Percentiles rank a stretch among this genome's conserved stretches.
Conservation (phyloP, 345 rosid genomes). For the Erucastrum elatum region DNA sequence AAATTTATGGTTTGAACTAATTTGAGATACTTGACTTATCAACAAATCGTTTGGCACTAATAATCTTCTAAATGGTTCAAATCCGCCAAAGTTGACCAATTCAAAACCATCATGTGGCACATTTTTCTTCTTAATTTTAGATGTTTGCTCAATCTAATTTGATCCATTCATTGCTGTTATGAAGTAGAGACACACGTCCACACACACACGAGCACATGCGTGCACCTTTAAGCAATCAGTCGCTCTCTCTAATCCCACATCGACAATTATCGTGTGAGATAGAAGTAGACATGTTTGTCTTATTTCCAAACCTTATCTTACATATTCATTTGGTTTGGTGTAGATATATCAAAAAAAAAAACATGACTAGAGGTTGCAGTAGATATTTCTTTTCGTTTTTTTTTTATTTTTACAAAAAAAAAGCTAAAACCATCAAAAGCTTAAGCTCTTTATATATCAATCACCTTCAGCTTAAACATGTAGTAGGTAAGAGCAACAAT, state of each 20-base stretch:
- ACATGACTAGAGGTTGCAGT: background rate
- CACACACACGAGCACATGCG: slow-evolving; percentile 35
- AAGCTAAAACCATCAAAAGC: background rate
- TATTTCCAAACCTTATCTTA: slow-evolving; percentile 9
- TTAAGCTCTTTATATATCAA: no score
- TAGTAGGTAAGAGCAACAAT: no score
- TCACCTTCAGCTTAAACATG: no score
- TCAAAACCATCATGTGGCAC: slow-evolving; percentile 9
- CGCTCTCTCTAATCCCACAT: slow-evolving; percentile 27
- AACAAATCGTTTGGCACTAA: background rate
- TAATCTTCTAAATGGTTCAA: background rate
- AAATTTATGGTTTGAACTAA: background rate
- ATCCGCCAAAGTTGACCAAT: background rate
- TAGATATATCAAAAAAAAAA: background rate
- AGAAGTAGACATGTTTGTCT: slow-evolving; percentile 24
- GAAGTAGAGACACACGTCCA: slow-evolving; percentile 11
- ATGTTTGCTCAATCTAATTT: background rate
- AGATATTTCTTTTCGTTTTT: no score
- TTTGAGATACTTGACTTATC: background rate
- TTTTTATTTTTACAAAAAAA: background rate
- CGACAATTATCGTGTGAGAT: slow-evolving; percentile 18
- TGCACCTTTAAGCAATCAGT: background rate
- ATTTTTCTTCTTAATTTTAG: background rate
- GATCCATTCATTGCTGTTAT: slow-evolving; percentile 25
- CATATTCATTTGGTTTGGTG: background rate